Evolutionary conservation across 352 stramenopile species (phyloP), one percentile per base, ranked within the genome.

Genomic region (Saprolegnia parasitica): DNA sequence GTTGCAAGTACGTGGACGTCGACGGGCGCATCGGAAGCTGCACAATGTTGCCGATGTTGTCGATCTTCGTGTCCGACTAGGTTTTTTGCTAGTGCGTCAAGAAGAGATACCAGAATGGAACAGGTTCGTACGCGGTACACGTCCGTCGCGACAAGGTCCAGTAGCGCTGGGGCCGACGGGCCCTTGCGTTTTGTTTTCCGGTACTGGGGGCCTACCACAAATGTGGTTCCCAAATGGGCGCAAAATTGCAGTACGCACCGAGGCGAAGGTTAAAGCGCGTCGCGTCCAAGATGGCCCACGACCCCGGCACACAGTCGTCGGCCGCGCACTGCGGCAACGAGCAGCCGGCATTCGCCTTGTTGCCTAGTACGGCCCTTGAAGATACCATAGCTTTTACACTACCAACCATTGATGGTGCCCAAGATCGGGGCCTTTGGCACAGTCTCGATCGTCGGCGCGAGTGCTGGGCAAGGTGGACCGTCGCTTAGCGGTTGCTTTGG

Each of bases 181-280:
- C 80, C 78, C 75, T 93, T 93, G 11, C 78, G 56, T 57, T 89
- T 91, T 4, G 82, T 93, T 47, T 83, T 87, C 23, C 82, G 80
- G 40, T 93, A 93, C 63, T 91, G 90, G 23, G 85, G 81, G 55
- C 81, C 81, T 89, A 56, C 6, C n/a, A 21, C 55, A 46, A 60
- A 57, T 56, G 1, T 50, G 9, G 20, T 35, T n/a, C 1, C 24
- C 5, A 56, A 65, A n/a, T 0, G 6, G n/a, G 16, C 23, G 49
- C 46, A 61, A 46, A 45, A 45, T 3, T 6, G 40, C 20, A 47
- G 20, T 40, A 52, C 35, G 32, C 54, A 83, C 85, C 85, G 81
- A 90, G 81, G 1, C 85, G 81, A n/a, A 93, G 83, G n/a, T 91
- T 87, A 54, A 91, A 93, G 4, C 82, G 79, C 20, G 81, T 88